These are phyloP conservation scores for Eucalyptus tenuipes DNA, from an alignment of 345 rosid genomes.

Conservation along the genomic window DNA sequence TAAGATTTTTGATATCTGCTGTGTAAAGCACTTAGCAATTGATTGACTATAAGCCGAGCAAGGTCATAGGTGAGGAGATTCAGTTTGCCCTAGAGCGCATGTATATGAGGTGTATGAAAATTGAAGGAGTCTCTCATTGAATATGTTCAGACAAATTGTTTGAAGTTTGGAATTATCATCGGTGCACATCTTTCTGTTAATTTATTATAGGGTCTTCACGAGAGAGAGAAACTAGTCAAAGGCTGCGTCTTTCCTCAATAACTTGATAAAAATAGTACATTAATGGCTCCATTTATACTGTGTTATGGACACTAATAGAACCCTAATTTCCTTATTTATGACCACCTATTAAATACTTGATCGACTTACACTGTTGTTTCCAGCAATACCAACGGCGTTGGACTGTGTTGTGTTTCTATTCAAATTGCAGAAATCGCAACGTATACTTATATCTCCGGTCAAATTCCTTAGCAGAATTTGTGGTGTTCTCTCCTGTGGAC, in stretches of 20 bases:
- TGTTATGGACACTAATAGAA: not conserved
- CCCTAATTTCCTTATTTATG: not conserved
- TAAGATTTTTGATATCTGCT: not conserved
- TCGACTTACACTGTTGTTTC: not conserved
- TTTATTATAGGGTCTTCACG: not conserved
- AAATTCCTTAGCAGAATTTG: not conserved
- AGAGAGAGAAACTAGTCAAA: not conserved
- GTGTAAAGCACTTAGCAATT: not conserved
- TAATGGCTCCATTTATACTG: not conserved
- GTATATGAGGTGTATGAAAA: not conserved
- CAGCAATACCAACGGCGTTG: not conserved
- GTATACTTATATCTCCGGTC: not conserved
- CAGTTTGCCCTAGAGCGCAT: not conserved
- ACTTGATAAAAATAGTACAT: not conserved
- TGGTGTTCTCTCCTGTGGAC: not conserved
- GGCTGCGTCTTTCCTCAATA: not conserved
- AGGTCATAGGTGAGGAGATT: not conserved
- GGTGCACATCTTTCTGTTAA: not conserved
- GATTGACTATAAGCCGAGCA: not conserved
- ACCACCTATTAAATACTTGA: not conserved
- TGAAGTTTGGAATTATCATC: not conserved
- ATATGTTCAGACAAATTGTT: not conserved
- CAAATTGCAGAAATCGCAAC: not conserved
- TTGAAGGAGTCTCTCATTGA: not conserved
- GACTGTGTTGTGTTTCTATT: not conserved